Base-by-base conservation (phyloP, 225 moss, liverwort and hornwort species). In the Ulota crispa region DNA sequence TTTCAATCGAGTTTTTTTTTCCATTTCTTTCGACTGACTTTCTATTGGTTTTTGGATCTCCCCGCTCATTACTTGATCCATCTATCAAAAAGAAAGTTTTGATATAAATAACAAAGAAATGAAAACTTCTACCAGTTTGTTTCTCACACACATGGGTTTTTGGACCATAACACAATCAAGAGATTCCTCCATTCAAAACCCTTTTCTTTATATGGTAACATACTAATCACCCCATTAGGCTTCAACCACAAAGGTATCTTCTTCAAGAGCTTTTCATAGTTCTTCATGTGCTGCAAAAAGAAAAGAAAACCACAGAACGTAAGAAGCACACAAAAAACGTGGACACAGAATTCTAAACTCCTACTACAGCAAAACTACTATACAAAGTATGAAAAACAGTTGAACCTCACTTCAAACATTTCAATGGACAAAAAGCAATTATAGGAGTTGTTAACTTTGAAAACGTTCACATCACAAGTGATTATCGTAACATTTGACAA, bases 211-310 rank as follows among this genome's bases (percentile, higher is more conserved):
- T 36, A 36, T 36, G 36, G 36, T 36, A 36, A 7, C 36, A 7
- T 36, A 36, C 36, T 36, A 36, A 36, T 36, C 7, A 36, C 0
- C 7, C 92, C 92, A 4, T 92, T 91, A 19, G 91, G 79, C 63
- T 94, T 93, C 92, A 98, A 84, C 98, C 98, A 98, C 24, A 90
- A 91, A 6, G 95, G 84, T 57, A 93, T 76, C 57, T 91, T 94
- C 68, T 86, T 89, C 83, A 98, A 60, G 39, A 98, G 91, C 85
- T 94, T 94, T 85, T 92, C 85, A 60, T 98, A 98, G 78, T 98
- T 98, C 85, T 98, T 98, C 98, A 98, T 95, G 64, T 95, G 98
- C 98, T 96, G 92, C 85, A 87, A 66, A 75, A 70, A 59, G 16
- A 57, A 36, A 4, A 12, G 9, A 70, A 26, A 34, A 82, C 62